phyloP scores from a whole-genome alignment of 495 filamentous ascomycete genomes.

The Penicillium chermesinum region DNA sequence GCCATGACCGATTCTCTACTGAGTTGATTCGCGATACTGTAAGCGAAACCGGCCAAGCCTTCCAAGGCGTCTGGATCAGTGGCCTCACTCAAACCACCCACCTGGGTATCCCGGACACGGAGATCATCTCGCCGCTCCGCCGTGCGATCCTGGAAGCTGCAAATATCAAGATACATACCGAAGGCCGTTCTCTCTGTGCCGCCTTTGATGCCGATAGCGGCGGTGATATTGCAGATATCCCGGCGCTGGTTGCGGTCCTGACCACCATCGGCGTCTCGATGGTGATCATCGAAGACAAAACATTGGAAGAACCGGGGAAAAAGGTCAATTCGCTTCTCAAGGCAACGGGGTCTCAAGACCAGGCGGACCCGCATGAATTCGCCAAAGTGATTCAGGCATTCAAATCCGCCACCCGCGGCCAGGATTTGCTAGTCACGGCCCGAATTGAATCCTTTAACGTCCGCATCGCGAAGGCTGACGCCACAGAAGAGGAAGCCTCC shows the following conservation, averaged over 20 bases:
- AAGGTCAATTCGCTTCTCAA: constrained; percentile 8
- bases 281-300: constrained; percentile 5
- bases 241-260: neutral
- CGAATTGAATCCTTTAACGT: constrained; percentile 6
- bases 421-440: constrained; percentile 3
- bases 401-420: neutral
- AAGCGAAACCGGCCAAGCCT: neutral
- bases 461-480: constrained; percentile 2
- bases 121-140: constrained; percentile 3
- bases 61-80: constrained; percentile 6
- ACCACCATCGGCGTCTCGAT: neutral
- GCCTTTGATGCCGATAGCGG: constrained; percentile 9
- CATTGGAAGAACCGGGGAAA: neutral
- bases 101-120: constrained; percentile 5
- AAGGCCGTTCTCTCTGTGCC: neutral
- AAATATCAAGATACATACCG: neutral
- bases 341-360: neutral
- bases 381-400: constrained; percentile 1
- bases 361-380: constrained; percentile 1
- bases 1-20: neutral
- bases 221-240: neutral
- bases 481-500: neutral
- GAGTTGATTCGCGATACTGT: neutral
- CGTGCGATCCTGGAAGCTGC: constrained; percentile 4
- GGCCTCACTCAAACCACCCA: constrained; percentile 6